Conservation (phyloP, 1,139 yeast genomes). For the Geotrichum restrictum region DNA sequence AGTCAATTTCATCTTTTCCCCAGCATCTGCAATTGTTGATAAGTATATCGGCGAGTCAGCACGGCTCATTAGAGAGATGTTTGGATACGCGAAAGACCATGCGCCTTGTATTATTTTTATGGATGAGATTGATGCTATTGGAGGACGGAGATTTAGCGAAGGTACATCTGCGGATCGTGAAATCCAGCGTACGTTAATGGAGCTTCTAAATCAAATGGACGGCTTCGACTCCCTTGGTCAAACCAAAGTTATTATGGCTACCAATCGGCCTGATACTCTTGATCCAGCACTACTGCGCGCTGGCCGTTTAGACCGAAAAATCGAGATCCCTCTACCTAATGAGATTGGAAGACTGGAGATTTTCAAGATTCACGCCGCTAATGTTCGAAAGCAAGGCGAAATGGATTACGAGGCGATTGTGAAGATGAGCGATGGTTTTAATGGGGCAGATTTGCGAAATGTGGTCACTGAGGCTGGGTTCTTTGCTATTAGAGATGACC, state of each 20-base stretch:
- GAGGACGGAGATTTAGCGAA: slow-evolving; percentile 96
- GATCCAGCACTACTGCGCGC: slow-evolving; percentile 99
- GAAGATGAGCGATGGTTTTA: slow-evolving; percentile 97
- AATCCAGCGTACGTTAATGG: slow-evolving; percentile 98
- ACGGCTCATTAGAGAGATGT: slow-evolving; percentile 95
- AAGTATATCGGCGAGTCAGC: slow-evolving; percentile 98
- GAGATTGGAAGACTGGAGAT: slow-evolving; percentile 94
- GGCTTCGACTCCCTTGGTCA: slow-evolving; percentile 97
- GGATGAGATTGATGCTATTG: slow-evolving; percentile 99
- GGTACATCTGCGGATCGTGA: slow-evolving; percentile 99
- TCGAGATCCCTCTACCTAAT: slow-evolving; percentile 93
- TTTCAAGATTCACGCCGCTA: slow-evolving; percentile 86
- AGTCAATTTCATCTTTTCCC: slow-evolving; percentile 94
- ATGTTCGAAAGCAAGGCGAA: slow-evolving; percentile 88
- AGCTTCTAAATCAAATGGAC: slow-evolving; percentile 95
- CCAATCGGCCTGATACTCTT: slow-evolving; percentile 95
- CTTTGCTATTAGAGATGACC: slow-evolving; percentile 95
- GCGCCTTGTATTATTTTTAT: slow-evolving; percentile 98
- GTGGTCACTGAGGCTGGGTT: slow-evolving; percentile 99
- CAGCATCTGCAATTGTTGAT: slow-evolving; percentile 97
- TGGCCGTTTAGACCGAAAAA: slow-evolving; percentile 95
- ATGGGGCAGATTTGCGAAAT: slow-evolving; percentile 97
- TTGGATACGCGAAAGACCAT: slow-evolving; percentile 95
- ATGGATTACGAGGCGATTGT: slow-evolving; percentile 96
- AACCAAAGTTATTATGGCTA: slow-evolving; percentile 98